Base-by-base conservation (phyloP, 192 early-diverging fungal species). In the Mortierella hygrophila region DNA sequence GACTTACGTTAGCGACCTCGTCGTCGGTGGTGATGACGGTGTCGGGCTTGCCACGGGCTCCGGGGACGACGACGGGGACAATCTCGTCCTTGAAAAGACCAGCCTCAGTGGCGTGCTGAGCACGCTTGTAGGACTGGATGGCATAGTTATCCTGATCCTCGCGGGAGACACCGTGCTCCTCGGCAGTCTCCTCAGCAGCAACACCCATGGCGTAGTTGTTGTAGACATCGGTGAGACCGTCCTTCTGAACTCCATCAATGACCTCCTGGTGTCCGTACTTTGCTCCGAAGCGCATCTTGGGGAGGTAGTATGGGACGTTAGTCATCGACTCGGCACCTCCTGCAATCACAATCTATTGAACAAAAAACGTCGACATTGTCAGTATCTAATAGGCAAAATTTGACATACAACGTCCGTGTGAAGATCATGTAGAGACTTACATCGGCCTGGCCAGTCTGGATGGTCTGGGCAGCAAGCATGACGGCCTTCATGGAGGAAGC, bases 261-360 rank as follows among this genome's bases (percentile, higher is more conserved):
- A 95, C 88, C 72, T 91, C 90, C 55, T 91, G 88, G 72, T 94
- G 86, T 65, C 96, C 96, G 77, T 94, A 96, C 80, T 94, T 95
- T 78, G 93, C 91, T 57, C 96, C 96, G 76, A 94, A 93, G 70
- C 96, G 94, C 80, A 92, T 92, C 79, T 94, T 93, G 60, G 96
- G 95, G 41, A 95, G 83, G 80, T 96, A 96, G 90, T 94, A 96
- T 26, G 96, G 96, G 44, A 93, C 93, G 78, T 95, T 96, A 82
- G 94, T 93, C 96, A 97, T 97, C 71, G 94, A 95, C 82, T 97
- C 96, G 42, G 92, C 90, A 60, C 96, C 96, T 76, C 92, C 95
- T 57, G 95, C 95, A 76, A 96, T 94, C 54, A 93, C 90, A 41
- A 92, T 83, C 88, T 90, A 68, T 41, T 26, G 11, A 35, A 60